These are phyloP conservation scores for Pancytospora epiphaga DNA, from an alignment of 371 early-diverging fungal species.

Conservation along the genomic window DNA sequence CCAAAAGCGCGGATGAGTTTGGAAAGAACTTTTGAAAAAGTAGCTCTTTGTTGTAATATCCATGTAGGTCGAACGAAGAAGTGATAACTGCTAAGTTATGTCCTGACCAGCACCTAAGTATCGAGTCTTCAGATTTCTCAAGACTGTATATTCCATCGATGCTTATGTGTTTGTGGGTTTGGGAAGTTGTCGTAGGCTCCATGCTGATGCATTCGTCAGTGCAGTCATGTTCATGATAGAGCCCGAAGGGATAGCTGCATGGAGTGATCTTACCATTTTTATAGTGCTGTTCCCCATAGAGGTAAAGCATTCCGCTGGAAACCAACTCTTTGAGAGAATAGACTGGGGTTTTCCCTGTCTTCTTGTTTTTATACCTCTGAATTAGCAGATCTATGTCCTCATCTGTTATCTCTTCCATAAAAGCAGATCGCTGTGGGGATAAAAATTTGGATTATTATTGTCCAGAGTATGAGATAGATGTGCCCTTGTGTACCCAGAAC, in stretches of 20 bases:
- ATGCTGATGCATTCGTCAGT: background rate
- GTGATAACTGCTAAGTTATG: slow-evolving; percentile 18
- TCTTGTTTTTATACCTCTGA: slow-evolving; percentile 6
- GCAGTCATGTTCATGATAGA: slow-evolving; percentile 3
- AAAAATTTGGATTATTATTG: no score
- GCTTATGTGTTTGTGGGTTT: background rate
- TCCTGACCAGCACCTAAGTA: slow-evolving; percentile 9
- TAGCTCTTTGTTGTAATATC: slow-evolving; percentile 13
- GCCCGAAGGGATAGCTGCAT: background rate
- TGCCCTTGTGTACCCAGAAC: no score
- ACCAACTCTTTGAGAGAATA: slow-evolving; percentile 16
- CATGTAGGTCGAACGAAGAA: background rate
- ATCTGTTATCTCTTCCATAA: slow-evolving; percentile 25
- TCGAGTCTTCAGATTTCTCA: background rate
- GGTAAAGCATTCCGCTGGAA: slow-evolving; percentile 17
- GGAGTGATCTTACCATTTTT: background rate
- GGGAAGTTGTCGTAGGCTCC: background rate
- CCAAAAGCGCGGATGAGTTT: slow-evolving; percentile 1
- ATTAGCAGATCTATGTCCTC: slow-evolving; percentile 13
- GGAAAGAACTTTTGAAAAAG: slow-evolving; percentile 2
- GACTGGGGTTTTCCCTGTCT: background rate
- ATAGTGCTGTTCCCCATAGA: slow-evolving; percentile 21
- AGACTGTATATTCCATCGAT: background rate
- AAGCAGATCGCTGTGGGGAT: no score
- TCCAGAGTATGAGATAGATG: no score